Evolutionary conservation across 257 asterid genomes (phyloP), one percentile per base, ranked within the genome.

Genomic region (Jacaranda copaia): DNA sequence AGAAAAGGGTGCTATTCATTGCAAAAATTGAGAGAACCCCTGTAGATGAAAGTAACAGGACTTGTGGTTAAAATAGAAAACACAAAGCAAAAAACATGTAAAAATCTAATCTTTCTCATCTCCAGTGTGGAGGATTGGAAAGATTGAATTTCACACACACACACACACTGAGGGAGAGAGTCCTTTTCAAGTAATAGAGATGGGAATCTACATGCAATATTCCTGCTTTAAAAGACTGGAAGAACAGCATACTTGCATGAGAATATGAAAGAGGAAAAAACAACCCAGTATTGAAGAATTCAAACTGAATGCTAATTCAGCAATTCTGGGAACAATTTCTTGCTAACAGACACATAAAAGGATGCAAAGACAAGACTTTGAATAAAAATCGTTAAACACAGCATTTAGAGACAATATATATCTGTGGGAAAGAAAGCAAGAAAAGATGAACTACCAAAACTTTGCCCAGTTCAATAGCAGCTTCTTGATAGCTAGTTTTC

Each of bases 401-500:
- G 59, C 3, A 68, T 63, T 19, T 18, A 43, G 53, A 69, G 56
- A 63, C 18, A 36, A n/a, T n/a, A n/a, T n/a, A n/a, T n/a, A n/a
- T n/a, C n/a, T n/a, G n/a, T n/a, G n/a, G n/a, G n/a, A n/a, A n/a
- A 55, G 7, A 73, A 59, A 40, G 43, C 69, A 57, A 67, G 65
- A 51, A 63, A 10, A 73, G 55, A 2, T 12, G 6, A 15, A 70
- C 53, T 90, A 90, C 98, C 98, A 93, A 69, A 65, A 88, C 92
- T 67, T 83, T 80, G 76, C 96, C 98, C 4, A 93, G 92, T 73
- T 91, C 92, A 85, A 89, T 83, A 64, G 98, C 97, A 77, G 98
- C 91, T 73, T 93, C 97, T 79, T 93, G 98, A 67, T 93, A 93
- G 84, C 93, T 93, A 57, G 87, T 55, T 72, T 93, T 93, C 86